These are phyloP conservation scores for Choanephora cucurbitarum DNA, from an alignment of 371 early-diverging fungal genomes.

Conservation along the genomic window DNA sequence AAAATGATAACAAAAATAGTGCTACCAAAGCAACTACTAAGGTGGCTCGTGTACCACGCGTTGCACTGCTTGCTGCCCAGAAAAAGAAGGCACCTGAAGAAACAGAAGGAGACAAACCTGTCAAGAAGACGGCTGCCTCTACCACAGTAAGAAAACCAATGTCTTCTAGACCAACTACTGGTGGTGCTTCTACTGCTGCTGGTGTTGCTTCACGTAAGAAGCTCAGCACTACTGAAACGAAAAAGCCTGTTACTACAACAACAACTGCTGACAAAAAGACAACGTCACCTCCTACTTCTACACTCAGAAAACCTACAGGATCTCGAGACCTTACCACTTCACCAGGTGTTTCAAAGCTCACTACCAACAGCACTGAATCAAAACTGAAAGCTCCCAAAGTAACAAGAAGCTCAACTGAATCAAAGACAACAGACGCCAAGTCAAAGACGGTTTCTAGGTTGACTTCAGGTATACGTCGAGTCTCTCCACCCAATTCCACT, in stretches of 20 bases:
- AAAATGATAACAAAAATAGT: conserved; percentile 4
- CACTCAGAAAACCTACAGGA: neutral
- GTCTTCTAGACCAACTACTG: conserved; percentile 29
- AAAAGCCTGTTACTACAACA: conserved; percentile 6
- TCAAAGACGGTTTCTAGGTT: neutral
- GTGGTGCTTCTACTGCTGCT: conserved; percentile 24
- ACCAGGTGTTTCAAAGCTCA: conserved; percentile 1
- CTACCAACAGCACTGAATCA: neutral
- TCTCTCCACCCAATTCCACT: conserved; percentile 13
- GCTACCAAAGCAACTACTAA: conserved; percentile 5
- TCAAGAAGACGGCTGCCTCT: conserved; percentile 14
- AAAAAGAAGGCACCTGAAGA: conserved; percentile 8
- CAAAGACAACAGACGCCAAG: conserved; percentile 11
- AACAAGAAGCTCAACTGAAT: conserved; percentile 4
- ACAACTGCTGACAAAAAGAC: conserved; percentile 3
- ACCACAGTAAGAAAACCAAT: conserved; percentile 12
- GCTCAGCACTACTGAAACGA: conserved; percentile 4
- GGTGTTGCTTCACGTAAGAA: conserved; percentile 12
- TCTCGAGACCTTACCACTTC: neutral
- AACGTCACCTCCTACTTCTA: conserved; percentile 5
- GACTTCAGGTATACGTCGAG: neutral
- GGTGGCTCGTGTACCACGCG: conserved; percentile 26
- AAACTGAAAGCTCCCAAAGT: no score
- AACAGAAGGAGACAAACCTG: conserved; percentile 11
- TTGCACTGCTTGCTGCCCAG: conserved; percentile 19